A percentile compares a stretch with the other conserved stretches of the same genome.
Conservation (phyloP, 352 stramenopile species). For the Pythium sp. region DNA sequence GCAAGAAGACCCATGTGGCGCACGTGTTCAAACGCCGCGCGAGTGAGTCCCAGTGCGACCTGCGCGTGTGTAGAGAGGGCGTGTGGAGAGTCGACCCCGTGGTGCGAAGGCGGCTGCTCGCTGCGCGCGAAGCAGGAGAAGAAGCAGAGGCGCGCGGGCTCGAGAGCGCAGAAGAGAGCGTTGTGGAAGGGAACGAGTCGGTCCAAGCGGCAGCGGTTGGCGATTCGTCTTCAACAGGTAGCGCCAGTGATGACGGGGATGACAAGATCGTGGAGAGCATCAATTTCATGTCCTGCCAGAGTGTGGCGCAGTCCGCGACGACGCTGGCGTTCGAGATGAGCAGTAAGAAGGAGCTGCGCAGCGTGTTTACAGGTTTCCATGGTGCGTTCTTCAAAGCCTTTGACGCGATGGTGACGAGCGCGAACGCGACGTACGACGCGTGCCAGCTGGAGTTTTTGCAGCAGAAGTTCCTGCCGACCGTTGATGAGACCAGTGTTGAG, state of each 20-base stretch:
- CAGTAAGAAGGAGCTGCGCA: slow-evolving; percentile 19
- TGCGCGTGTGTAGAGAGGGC: neutral
- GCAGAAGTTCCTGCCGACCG: slow-evolving; percentile 45
- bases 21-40: slow-evolving; percentile 11
- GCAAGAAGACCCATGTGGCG: slow-evolving; percentile 28
- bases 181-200: neutral
- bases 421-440: slow-evolving; percentile 51
- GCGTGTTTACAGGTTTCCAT: slow-evolving; percentile 55
- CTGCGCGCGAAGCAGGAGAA: neutral
- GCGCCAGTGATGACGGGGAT: slow-evolving; percentile 4
- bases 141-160: slow-evolving; percentile 20
- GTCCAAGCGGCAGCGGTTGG: neutral
- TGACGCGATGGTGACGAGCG: slow-evolving; percentile 57
- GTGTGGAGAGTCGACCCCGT: slow-evolving; percentile 1
- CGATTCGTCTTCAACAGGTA: neutral
- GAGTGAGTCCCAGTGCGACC: slow-evolving; percentile 16
- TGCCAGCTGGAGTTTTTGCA: slow-evolving; percentile 70
- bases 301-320: slow-evolving; percentile 28
- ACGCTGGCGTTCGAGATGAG: slow-evolving; percentile 40
- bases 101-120: slow-evolving; percentile 5
- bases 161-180: slow-evolving; percentile 16
- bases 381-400: slow-evolving; percentile 63
- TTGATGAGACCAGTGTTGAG: slow-evolving; percentile 30
- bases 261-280: slow-evolving; percentile 23
- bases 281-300: slow-evolving; percentile 38